phyloP scores from a whole-genome alignment of 352 stramenopile genomes.

The Poterioochromonas sp. region DNA sequence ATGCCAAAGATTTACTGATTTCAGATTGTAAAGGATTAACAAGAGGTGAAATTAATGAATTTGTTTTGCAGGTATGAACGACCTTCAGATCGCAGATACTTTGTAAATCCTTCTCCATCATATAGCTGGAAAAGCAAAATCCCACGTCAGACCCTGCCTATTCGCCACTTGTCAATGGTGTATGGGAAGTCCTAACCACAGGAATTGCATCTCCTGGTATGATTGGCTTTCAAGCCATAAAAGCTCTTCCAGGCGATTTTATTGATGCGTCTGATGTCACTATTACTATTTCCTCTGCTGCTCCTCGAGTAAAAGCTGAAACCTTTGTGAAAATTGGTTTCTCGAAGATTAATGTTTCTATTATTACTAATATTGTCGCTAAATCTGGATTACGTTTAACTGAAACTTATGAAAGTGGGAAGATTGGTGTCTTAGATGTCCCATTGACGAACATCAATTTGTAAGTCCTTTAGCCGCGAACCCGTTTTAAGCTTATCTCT shows the following conservation, averaged over 20 bases:
- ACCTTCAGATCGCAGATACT: neutral
- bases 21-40: neutral
- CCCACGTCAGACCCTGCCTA: neutral
- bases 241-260: neutral
- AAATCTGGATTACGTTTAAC: neutral
- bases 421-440: neutral
- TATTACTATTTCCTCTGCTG: neutral
- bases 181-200: neutral
- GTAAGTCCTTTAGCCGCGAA: neutral
- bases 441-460: neutral
- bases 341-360: neutral
- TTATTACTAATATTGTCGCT: neutral
- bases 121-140: constrained; percentile 18
- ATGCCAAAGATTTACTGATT: neutral
- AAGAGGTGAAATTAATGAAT: constrained; percentile 7
- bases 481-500: neutral
- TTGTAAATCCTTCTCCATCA: neutral
- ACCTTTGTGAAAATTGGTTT: neutral
- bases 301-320: neutral
- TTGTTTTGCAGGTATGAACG: neutral
- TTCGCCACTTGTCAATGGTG: constrained; percentile 11
- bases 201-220: neutral
- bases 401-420: neutral
- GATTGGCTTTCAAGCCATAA: constrained; percentile 1
- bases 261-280: neutral